Conservation (phyloP, 2,329 filamentous ascomycete genomes). For the Colletotrichum sp. region DNA sequence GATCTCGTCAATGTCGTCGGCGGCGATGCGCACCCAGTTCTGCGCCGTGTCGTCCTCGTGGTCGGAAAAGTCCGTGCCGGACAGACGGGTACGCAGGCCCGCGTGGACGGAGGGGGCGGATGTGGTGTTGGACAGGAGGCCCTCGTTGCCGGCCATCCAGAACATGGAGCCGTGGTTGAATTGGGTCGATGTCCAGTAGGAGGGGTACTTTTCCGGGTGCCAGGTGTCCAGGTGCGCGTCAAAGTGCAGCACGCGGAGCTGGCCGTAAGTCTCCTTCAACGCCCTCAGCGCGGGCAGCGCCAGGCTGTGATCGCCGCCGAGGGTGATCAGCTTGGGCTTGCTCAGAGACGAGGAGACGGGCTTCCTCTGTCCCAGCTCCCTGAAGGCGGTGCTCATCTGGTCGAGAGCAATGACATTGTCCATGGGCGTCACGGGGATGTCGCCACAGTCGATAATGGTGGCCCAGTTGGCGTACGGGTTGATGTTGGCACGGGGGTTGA, state of each 20-base stretch:
- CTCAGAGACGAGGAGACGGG: constrained; percentile 37
- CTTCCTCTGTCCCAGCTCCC: constrained; percentile 61
- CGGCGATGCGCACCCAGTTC: constrained; percentile 80
- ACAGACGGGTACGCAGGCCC: constrained; percentile 79
- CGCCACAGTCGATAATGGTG: constrained; percentile 84
- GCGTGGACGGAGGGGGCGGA: constrained; percentile 80
- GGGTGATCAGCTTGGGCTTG: constrained; percentile 66
- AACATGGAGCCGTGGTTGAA: constrained; percentile 95
- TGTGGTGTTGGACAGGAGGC: constrained; percentile 74
- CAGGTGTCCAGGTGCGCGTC: constrained; percentile 84
- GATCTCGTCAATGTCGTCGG: constrained; percentile 87
- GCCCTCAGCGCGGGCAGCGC: constrained; percentile 73
- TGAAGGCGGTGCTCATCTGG: constrained; percentile 85
- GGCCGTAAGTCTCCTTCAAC: constrained; percentile 65
- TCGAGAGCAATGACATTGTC: constrained; percentile 82
- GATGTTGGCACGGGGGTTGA: constrained; percentile 81
- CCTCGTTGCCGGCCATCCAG: constrained; percentile 84
- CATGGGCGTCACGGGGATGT: constrained; percentile 85
- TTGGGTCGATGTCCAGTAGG: constrained; percentile 71
- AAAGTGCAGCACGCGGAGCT: constrained; percentile 75
- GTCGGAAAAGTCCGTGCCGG: constrained; percentile 67
- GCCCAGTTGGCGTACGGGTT: constrained; percentile 87
- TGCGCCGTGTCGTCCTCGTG: constrained; percentile 77
- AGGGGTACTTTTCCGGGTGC: constrained; percentile 82
- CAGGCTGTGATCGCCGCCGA: constrained; percentile 78